Evolutionary conservation across 192 early-diverging fungal genomes (phyloP).

Genomic region (Phycomyces nitens): DNA sequence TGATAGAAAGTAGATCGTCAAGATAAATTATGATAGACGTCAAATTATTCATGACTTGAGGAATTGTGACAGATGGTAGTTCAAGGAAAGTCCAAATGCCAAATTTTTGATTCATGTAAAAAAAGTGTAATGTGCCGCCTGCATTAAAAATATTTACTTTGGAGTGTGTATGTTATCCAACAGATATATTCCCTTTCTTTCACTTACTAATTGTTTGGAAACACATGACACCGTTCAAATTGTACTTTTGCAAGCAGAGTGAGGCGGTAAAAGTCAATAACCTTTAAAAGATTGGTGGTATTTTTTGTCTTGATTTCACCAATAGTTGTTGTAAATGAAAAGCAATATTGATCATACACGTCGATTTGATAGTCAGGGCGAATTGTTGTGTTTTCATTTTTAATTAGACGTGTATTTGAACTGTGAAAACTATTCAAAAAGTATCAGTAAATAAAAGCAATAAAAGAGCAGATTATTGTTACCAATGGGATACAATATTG

Average conservation of each 20-base stretch:
- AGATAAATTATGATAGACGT: neutral
- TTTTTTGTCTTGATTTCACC: neutral
- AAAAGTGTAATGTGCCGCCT: neutral
- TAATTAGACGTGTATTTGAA: neutral
- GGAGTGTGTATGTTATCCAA: neutral
- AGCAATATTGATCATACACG: neutral
- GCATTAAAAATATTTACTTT: neutral
- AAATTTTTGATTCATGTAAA: neutral
- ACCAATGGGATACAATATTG: neutral
- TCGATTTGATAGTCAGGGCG: neutral
- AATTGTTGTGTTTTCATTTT: neutral
- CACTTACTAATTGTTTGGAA: neutral
- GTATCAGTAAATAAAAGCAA: neutral
- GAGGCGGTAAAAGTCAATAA: neutral
- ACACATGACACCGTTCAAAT: neutral
- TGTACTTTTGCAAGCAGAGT: neutral
- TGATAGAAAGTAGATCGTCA: neutral
- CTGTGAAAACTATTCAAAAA: neutral
- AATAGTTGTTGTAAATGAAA: neutral
- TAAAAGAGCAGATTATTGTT: neutral
- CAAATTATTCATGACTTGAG: neutral
- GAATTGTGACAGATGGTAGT: neutral
- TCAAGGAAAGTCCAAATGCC: neutral
- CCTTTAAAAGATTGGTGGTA: neutral
- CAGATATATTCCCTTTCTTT: neutral